Base-by-base conservation (phyloP, 495 filamentous ascomycete genomes). In the Geoglossum glabrum region DNA sequence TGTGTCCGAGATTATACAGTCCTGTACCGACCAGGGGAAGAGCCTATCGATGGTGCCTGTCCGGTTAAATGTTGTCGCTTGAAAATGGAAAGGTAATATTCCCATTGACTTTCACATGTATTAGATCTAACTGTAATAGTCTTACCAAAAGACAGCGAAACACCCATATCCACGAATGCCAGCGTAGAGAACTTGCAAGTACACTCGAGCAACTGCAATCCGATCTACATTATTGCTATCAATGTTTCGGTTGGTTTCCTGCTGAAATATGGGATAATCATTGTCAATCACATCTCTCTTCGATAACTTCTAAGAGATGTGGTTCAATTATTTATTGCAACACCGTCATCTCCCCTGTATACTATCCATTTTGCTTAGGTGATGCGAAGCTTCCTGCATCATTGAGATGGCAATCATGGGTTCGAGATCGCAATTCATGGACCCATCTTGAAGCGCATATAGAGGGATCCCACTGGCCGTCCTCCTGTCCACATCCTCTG, bases 321-420 rank as follows among this genome's bases (percentile, higher is more conserved):
- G 47, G 0, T 10, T 40, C 8, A 0, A 60, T 57, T 52, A 57
- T n/a, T 6, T 57, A 60, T 28, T 57, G 28, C 55, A 1, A 57
- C 31, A 57, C 31, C 34, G 40, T 60, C 23, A 0, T 52, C 1
- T 36, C 36, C 55, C 27, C 55, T 0, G 17, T 27, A 15, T 60
- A 51, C 15, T 60, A 28, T 52, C 40, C 40, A 4, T 60, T 58
- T 38, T 60, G 59, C 27, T 27, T 60, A 8, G 54, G 54, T 57
- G n/a, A 57, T 17, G 23, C 11, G 15, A 13, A 46, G 4, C 4
- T 25, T 9, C 25, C 23, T 1, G 30, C 34, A 45, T 30, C 34
- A 26, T 25, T 25, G 7, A 50, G 59, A 60, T 31, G 36, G 43
- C 26, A 33, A 8, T 51, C 51, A 23, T 34, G 31, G 31, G 11